Percentiles rank a stretch among this genome's conserved stretches.
Evolutionary conservation across 495 filamentous ascomycete genomes (phyloP).

Genomic region (Penicillium ucsense): DNA sequence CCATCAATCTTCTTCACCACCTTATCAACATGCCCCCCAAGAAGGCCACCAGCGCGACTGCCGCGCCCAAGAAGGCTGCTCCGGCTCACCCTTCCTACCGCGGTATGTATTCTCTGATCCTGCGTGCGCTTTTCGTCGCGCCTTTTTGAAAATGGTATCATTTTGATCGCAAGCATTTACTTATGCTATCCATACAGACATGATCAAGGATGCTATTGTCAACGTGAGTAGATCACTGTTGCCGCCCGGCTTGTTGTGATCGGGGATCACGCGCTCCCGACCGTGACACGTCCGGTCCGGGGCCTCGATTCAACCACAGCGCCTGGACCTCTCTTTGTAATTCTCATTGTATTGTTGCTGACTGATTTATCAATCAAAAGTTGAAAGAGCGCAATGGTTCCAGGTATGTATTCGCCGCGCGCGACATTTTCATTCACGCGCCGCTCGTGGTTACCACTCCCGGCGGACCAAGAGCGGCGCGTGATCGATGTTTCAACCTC

Average conservation of each 20-base stretch:
- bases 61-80: slow-evolving; percentile 37
- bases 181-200: slow-evolving; percentile 46
- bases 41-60: slow-evolving; percentile 34
- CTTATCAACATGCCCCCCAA: slow-evolving; percentile 42
- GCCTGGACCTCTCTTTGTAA: slow-evolving; percentile 8
- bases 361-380: slow-evolving; percentile 30
- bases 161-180: slow-evolving; percentile 36
- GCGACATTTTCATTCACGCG: slow-evolving; percentile 4
- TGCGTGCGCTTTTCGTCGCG: slow-evolving; percentile 36
- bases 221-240: slow-evolving; percentile 48
- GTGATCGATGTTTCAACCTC: not conserved
- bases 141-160: slow-evolving; percentile 15
- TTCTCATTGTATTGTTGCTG: slow-evolving; percentile 19
- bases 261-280: slow-evolving; percentile 29
- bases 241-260: slow-evolving; percentile 24
- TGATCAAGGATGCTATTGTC: slow-evolving; percentile 62
- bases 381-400: slow-evolving; percentile 57
- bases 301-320: slow-evolving; percentile 16
- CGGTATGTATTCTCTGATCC: slow-evolving; percentile 44
- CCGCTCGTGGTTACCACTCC: not conserved
- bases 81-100: slow-evolving; percentile 49
- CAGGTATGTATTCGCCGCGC: slow-evolving; percentile 41
- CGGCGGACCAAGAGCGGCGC: not conserved
- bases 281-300: slow-evolving; percentile 32
- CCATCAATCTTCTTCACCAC: slow-evolving; percentile 7